Evolutionary conservation across 208 protist species (phyloP), one percentile per base, ranked within the genome.

Genomic region (Crithidia fasciculata): DNA sequence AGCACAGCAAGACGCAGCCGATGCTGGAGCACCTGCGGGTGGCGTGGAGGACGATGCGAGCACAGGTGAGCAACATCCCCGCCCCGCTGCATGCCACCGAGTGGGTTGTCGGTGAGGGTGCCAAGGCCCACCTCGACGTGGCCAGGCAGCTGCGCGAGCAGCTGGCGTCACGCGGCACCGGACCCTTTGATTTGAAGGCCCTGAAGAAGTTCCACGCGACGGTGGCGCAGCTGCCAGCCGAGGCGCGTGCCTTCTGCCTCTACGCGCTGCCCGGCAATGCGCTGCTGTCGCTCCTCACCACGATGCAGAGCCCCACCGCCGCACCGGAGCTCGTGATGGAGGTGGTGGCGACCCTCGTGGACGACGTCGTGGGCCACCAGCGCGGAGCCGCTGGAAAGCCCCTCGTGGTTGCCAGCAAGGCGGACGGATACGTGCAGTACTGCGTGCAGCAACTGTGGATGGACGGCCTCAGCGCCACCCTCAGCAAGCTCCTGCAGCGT

Each of bases 361-460:
- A 80, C 28, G 40, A 68, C 10, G 53, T 80, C 2, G n/a, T 80
- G 36, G 60, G 52, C 37, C 10, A 28, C 5, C n/a, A 5, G 16
- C 39, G 13, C 4, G 15, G 63, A 37, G 49, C n/a, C 19, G 62
- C 19, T 39, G 18, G 15, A 18, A 37, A 4, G 18, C 18, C 3
- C 6, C 37, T 9, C 16, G 39, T 15, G 40, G 41, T 43, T 0
- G 49, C 9, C 0, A 39, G 6, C 59, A 60, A 47, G 39, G 72
- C 19, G 53, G 65, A 59, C 62, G 56, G 60, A 7, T 74, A 74
- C 47, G 62, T 59, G 49, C 74, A 80, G 67, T 68, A 59, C 28
- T 80, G 62, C 19, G 53, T 80, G 13, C 74, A 74, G 54, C 74
- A 80, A 68, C 63, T 80, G 55, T 74, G 74, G 68, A 66, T 80